Conservation (phyloP, 1,284 basidiomycete species). For the Albatrellus sp. region DNA sequence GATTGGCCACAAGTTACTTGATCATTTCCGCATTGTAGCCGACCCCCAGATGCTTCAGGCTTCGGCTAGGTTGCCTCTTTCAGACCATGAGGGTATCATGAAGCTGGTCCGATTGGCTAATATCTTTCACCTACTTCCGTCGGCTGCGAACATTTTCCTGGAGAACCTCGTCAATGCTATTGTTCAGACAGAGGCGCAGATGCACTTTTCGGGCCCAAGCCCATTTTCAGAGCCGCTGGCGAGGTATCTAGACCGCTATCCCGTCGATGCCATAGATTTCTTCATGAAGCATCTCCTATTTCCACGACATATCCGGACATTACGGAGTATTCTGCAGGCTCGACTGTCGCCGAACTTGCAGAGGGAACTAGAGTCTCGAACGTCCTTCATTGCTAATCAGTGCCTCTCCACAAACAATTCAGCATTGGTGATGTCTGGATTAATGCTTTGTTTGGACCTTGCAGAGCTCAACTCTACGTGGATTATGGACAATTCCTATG, state of each 20-base stretch:
- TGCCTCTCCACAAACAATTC: slow-evolving; percentile 47
- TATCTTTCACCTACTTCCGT: slow-evolving; percentile 92
- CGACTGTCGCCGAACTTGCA: slow-evolving; percentile 67
- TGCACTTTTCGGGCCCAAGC: slow-evolving; percentile 83
- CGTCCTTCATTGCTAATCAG: slow-evolving; percentile 45
- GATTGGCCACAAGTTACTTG: slow-evolving; percentile 94
- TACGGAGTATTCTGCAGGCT: slow-evolving; percentile 72
- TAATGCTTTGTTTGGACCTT: slow-evolving; percentile 74
- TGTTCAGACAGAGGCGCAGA: slow-evolving; percentile 86
- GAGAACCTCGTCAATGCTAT: slow-evolving; percentile 78
- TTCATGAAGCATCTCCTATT: slow-evolving; percentile 74
- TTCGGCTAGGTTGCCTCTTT: slow-evolving; percentile 67
- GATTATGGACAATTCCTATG: slow-evolving; percentile 56
- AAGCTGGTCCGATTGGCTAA: slow-evolving; percentile 92
- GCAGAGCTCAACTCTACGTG: slow-evolving; percentile 56
- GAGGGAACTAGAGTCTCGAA: slow-evolving; percentile 60
- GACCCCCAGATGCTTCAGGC: slow-evolving; percentile 76
- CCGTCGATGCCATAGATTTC: slow-evolving; percentile 74
- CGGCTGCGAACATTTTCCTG: slow-evolving; percentile 88
- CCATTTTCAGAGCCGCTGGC: slow-evolving; percentile 93
- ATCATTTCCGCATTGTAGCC: slow-evolving; percentile 88
- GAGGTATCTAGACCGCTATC: slow-evolving; percentile 87
- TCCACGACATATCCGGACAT: slow-evolving; percentile 65
- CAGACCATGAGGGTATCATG: slow-evolving; percentile 85
- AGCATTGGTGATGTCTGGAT: slow-evolving; percentile 48